Evolutionary conservation across 208 protist species (phyloP), one percentile per base, ranked within the genome.

Genomic region (Acanthamoeba lenticulata): DNA sequence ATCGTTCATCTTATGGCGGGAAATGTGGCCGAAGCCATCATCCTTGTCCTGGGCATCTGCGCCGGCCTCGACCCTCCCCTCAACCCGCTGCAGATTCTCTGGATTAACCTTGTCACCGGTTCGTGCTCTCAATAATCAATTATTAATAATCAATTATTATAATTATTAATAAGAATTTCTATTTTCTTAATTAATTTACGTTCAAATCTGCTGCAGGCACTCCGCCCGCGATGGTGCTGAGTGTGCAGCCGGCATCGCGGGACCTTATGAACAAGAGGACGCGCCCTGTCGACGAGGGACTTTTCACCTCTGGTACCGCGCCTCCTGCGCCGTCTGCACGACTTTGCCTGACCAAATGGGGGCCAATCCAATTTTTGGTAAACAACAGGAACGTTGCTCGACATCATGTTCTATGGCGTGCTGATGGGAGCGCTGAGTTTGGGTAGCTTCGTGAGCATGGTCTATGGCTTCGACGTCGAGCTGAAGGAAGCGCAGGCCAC

Each of bases 211-310:
- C 11, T 1, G 19, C 1, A 2, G n/a, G 85, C 94, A 95, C 94
- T 19, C 96, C 96, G 5, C 96, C 96, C 7, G 96, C 96, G 4
- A 91, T 96, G 81, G 94, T 91, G 62, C 72, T 97, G 2, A 94
- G 95, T 27, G 94, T 97, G 4, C 94, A 97, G 74, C 96, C 96
- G 11, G 94, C 95, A 27, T 94, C 36, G 36, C 19, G 44, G 40
- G 97, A 98, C 94, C 97, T 98, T 47, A 99, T 99, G 98, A 34
- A 91, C 85, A 69, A 72, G 38, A 38, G n/a, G 32, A 69, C 32
- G 29, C 47, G 85, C 5, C 85, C 85, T 19, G 55, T 91, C 32
- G 52, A 49, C 5, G 85, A 91, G 69, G 38, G 38, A 27, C 57
- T 91, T 34, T 91, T 91, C 57, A 91, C 85, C 38, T 32, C 24